phyloP scores from a whole-genome alignment of 805 yeast species.

The Wickerhamomyces hampshirensis region DNA sequence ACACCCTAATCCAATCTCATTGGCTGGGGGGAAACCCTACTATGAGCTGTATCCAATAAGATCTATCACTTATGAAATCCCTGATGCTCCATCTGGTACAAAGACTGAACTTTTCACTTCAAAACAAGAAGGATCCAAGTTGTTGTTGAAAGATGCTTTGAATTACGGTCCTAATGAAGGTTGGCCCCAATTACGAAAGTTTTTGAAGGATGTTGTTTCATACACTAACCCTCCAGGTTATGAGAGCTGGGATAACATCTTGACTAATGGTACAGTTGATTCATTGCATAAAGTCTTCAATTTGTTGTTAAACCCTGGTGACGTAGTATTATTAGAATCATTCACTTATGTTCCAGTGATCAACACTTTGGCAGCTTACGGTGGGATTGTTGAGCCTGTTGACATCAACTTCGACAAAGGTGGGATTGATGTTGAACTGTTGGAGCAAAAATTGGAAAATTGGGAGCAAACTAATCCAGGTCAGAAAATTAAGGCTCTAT shows the following conservation, averaged over 20 bases:
- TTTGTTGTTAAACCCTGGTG: constrained; percentile 47
- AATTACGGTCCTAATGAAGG: constrained; percentile 21
- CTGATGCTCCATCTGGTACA: constrained; percentile 13
- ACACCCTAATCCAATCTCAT: constrained; percentile 66
- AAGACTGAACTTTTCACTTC: constrained; percentile 6
- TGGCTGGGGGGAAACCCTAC: constrained; percentile 19
- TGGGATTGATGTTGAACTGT: constrained; percentile 47
- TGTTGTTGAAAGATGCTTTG: constrained; percentile 16
- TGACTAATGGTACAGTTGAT: constrained; percentile 52
- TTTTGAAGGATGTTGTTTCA: constrained; percentile 35
- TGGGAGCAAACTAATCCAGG: constrained; percentile 46
- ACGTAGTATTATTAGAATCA: constrained; percentile 57
- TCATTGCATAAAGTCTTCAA: constrained; percentile 50
- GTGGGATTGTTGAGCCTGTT: constrained; percentile 45
- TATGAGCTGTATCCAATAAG: constrained; percentile 19
- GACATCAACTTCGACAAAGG: constrained; percentile 34
- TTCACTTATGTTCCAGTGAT: constrained; percentile 62
- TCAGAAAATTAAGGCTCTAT: constrained; percentile 41
- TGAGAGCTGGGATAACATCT: constrained; percentile 40
- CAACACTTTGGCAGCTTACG: constrained; percentile 38
- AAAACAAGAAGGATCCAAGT: constrained; percentile 10
- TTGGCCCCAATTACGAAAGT: constrained; percentile 22
- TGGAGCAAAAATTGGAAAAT: constrained; percentile 47
- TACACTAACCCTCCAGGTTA: constrained; percentile 42
- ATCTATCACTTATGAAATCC: constrained; percentile 13